Conservation (phyloP, 1,284 basidiomycete genomes). For the Ustanciosporium gigantosporum region DNA sequence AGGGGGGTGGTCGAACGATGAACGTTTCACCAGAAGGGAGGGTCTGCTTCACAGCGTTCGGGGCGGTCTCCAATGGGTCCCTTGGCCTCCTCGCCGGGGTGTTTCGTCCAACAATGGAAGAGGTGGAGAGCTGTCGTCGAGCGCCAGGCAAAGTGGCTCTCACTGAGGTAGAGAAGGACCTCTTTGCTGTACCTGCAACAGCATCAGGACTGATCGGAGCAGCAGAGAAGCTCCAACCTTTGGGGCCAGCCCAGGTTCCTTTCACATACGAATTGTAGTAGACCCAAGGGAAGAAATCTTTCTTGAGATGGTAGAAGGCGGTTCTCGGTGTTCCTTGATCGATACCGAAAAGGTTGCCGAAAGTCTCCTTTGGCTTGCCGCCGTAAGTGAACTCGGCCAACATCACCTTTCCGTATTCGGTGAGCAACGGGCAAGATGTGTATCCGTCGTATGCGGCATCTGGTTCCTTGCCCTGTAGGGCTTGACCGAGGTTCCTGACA, state of each 20-base stretch:
- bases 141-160: neutral
- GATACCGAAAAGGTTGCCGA: conserved; percentile 43
- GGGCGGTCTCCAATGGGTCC: conserved; percentile 48
- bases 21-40: conserved; percentile 51
- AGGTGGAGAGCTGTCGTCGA: conserved; percentile 35
- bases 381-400: conserved; percentile 86
- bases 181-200: conserved; percentile 16
- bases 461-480: conserved; percentile 32
- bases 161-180: conserved; percentile 17
- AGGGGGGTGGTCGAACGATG: conserved; percentile 53
- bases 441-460: conserved; percentile 58
- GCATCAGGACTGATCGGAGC: conserved; percentile 21
- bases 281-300: conserved; percentile 82
- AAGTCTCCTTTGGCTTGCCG: conserved; percentile 78
- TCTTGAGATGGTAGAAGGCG: conserved; percentile 88
- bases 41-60: conserved; percentile 41
- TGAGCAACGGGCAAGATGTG: conserved; percentile 64
- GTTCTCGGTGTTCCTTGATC: conserved; percentile 63
- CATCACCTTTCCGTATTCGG: conserved; percentile 82
- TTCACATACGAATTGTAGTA: conserved; percentile 85
- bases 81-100: conserved; percentile 51
- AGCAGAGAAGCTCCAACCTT: conserved; percentile 36
- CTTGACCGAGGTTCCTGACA: conserved; percentile 73
- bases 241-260: conserved; percentile 63
- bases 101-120: conserved; percentile 36